Conservation (phyloP, 495 filamentous ascomycete species). For the Penicillium bovifimosum region DNA sequence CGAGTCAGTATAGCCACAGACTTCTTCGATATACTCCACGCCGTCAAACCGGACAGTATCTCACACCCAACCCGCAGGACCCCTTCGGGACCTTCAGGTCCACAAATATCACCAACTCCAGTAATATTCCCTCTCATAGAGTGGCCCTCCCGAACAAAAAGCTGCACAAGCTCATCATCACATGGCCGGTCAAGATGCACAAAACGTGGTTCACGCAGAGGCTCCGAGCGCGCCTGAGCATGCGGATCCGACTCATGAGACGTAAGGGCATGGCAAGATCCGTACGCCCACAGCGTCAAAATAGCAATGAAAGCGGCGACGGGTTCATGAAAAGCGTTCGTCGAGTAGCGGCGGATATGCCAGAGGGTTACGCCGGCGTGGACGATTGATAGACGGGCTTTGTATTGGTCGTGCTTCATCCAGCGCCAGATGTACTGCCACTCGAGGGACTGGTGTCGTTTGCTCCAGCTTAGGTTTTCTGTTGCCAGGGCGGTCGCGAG, state of each 20-base stretch:
- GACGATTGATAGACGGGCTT: constrained; percentile 50
- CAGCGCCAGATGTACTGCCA: constrained; percentile 45
- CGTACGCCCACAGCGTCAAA: constrained; percentile 50
- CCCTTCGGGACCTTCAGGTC: constrained; percentile 35
- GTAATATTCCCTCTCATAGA: constrained; percentile 43
- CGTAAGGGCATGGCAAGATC: constrained; percentile 24
- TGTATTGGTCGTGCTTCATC: constrained; percentile 49
- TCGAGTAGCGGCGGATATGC: constrained; percentile 45
- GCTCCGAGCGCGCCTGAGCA: constrained; percentile 3
- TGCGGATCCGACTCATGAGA: constrained; percentile 10
- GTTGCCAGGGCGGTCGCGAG: constrained; percentile 30
- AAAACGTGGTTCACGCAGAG: constrained; percentile 24
- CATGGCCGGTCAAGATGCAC: constrained; percentile 49
- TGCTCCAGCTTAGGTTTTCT: constrained; percentile 27
- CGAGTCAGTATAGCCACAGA: constrained; percentile 28
- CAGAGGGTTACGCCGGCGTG: constrained; percentile 48
- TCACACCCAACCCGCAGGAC: constrained; percentile 41
- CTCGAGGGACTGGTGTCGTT: constrained; percentile 31
- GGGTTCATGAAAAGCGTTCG: constrained; percentile 47
- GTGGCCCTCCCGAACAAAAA: constrained; percentile 46
- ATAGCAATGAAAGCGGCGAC: constrained; percentile 43
- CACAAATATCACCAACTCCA: constrained; percentile 48
- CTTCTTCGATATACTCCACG: constrained; percentile 37
- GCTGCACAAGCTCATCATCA: constrained; percentile 50
- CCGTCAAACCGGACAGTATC: constrained; percentile 29